A percentile compares a stretch with the other conserved stretches of the same genome.
Evolutionary conservation across 2,329 filamentous ascomycete species (phyloP).

Genomic region (Fusarium poae): DNA sequence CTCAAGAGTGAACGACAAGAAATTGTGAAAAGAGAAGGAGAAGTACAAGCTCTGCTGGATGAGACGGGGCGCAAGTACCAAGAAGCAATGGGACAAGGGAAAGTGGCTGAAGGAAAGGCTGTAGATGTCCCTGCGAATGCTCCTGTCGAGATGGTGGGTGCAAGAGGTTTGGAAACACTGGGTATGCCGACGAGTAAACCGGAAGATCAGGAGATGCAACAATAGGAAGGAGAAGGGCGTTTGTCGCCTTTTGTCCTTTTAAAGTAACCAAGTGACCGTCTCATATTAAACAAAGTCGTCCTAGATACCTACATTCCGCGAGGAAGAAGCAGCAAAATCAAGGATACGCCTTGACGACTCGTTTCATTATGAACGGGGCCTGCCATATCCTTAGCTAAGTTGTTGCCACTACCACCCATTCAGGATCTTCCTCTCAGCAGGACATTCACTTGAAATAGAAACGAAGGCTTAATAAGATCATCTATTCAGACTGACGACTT

Average conservation of each 20-base stretch:
- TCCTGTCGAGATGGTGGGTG: slow-evolving; percentile 47
- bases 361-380: not conserved
- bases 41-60: slow-evolving; percentile 84
- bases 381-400: too few species aligned
- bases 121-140: slow-evolving; percentile 33
- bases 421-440: too few species aligned
- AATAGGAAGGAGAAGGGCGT: not conserved
- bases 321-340: not conserved
- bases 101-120: slow-evolving; percentile 41
- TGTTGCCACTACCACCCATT: not conserved
- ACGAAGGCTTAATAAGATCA: too few species aligned
- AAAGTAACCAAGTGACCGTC: not conserved
- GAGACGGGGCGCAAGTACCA: slow-evolving; percentile 79
- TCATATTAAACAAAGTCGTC: not conserved
- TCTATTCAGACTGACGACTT: too few species aligned
- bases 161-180: slow-evolving; percentile 55
- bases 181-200: slow-evolving; percentile 50
- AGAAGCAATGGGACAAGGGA: slow-evolving; percentile 56
- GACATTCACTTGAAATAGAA: too few species aligned
- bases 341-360: not conserved
- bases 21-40: slow-evolving; percentile 76
- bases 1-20: slow-evolving; percentile 76
- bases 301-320: not conserved
- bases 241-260: not conserved
- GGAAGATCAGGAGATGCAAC: slow-evolving; percentile 38